Conservation (phyloP, 768 basidiomycete genomes). For the Pholiota microspora region DNA sequence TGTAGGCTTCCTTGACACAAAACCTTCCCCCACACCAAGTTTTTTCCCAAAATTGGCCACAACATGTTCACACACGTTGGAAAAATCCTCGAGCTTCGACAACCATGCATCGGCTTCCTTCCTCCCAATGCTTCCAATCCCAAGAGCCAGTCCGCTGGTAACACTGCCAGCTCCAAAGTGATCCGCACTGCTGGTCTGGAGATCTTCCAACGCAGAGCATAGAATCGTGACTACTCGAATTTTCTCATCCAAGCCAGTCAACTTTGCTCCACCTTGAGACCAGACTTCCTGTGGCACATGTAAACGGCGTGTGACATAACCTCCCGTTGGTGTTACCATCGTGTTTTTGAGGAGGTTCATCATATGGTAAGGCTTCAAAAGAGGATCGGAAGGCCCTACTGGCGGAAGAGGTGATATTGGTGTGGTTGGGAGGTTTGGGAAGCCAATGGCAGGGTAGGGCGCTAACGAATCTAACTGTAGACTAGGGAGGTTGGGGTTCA, state of each 20-base stretch:
- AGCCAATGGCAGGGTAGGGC: conserved; percentile 12
- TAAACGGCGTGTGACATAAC: conserved; percentile 81
- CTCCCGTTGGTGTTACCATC: conserved; percentile 79
- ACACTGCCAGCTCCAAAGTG: conserved; percentile 79
- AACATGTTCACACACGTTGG: conserved; percentile 73
- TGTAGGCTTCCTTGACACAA: conserved; percentile 77
- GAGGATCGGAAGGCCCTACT: conserved; percentile 63
- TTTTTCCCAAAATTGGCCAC: conserved; percentile 85
- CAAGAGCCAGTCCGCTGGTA: conserved; percentile 68
- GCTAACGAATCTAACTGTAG: conserved; percentile 29
- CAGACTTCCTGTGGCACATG: conserved; percentile 90
- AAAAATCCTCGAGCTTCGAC: conserved; percentile 77
- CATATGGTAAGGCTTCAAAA: conserved; percentile 87
- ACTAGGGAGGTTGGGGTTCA: conserved; percentile 46
- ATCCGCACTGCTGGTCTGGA: conserved; percentile 68
- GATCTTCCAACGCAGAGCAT: conserved; percentile 74
- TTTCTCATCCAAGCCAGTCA: conserved; percentile 80
- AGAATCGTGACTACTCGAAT: conserved; percentile 81
- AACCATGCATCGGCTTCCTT: conserved; percentile 82
- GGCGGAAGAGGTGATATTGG: conserved; percentile 80
- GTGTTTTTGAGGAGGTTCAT: conserved; percentile 79
- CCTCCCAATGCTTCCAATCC: conserved; percentile 72
- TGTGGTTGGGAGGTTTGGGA: conserved; percentile 64
- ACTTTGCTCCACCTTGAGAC: conserved; percentile 88
- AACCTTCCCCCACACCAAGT: conserved; percentile 84